phyloP scores from a whole-genome alignment of 2,329 filamentous ascomycete genomes.

The Diaporthe sp. region DNA sequence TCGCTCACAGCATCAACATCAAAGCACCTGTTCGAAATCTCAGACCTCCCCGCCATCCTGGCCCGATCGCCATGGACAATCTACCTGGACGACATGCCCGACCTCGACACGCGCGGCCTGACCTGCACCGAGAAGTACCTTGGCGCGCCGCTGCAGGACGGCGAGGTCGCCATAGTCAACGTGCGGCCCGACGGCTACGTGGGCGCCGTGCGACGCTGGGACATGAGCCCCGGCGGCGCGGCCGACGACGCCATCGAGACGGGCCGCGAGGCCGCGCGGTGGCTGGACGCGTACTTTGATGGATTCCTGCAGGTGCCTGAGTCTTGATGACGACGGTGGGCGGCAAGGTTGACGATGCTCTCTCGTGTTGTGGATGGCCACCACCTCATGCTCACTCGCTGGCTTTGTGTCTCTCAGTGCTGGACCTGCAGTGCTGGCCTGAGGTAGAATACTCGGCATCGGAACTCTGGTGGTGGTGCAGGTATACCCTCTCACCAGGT shows the following conservation, averaged over 20 bases:
- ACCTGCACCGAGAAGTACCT: slow-evolving; percentile 79
- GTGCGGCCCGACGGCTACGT: slow-evolving; percentile 83
- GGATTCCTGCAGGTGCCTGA: slow-evolving; percentile 67
- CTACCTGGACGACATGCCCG: slow-evolving; percentile 76
- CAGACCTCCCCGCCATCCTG: slow-evolving; percentile 72
- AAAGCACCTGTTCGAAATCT: slow-evolving; percentile 75
- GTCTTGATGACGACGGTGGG: neutral
- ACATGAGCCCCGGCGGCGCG: slow-evolving; percentile 52
- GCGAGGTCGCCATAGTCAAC: slow-evolving; percentile 75
- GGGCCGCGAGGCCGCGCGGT: slow-evolving; percentile 61
- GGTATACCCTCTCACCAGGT: neutral
- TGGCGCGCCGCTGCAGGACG: slow-evolving; percentile 63
- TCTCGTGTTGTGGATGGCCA: neutral
- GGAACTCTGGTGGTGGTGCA: neutral
- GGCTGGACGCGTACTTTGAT: slow-evolving; percentile 68
- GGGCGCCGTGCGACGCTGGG: slow-evolving; percentile 70
- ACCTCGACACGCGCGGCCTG: slow-evolving; percentile 65
- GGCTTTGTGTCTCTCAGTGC: too few relatives aligned
- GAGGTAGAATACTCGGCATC: neutral
- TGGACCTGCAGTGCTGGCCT: too few relatives aligned
- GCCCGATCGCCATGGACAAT: slow-evolving; percentile 79
- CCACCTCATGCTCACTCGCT: neutral
- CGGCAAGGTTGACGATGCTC: neutral
- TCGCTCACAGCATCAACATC: slow-evolving; percentile 65
- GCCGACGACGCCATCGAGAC: slow-evolving; percentile 61